Evolutionary conservation across 2,329 filamentous ascomycete genomes (phyloP).

Genomic region (Verticillium tricorpus): DNA sequence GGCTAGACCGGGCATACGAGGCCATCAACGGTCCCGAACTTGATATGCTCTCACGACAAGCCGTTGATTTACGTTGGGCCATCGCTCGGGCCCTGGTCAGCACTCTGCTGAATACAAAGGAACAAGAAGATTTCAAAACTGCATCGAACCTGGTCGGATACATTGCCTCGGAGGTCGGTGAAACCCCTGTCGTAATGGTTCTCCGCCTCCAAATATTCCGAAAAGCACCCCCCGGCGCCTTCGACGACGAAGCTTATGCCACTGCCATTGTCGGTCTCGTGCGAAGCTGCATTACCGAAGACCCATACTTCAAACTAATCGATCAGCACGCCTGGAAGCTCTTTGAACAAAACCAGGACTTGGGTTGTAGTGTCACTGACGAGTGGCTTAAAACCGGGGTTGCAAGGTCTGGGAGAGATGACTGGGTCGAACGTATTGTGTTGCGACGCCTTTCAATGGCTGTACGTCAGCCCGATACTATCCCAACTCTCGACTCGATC

Average conservation of each 20-base stretch:
- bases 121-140: constrained; percentile 38
- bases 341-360: constrained; percentile 44
- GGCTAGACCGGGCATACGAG: constrained; percentile 67
- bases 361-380: constrained; percentile 52
- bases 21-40: constrained; percentile 51
- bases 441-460: constrained; percentile 65
- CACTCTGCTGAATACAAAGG: constrained; percentile 44
- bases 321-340: constrained; percentile 65
- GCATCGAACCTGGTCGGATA: constrained; percentile 53
- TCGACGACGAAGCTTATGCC: constrained; percentile 44
- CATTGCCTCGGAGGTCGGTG: constrained; percentile 59
- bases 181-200: constrained; percentile 61
- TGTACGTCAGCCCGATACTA: constrained; percentile 34
- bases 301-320: constrained; percentile 60
- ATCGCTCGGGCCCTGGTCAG: constrained; percentile 62
- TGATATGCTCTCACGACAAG: constrained; percentile 52
- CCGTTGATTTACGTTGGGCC: constrained; percentile 59
- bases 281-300: constrained; percentile 52
- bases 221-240: constrained; percentile 37
- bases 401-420: constrained; percentile 37
- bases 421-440: constrained; percentile 66
- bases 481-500: constrained; percentile 6
- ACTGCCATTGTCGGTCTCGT: constrained; percentile 59
- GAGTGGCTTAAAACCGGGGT: constrained; percentile 59
- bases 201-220: constrained; percentile 65